Base-by-base conservation (phyloP, 2,329 filamentous ascomycete species). In the Huntiella bhutanensis region DNA sequence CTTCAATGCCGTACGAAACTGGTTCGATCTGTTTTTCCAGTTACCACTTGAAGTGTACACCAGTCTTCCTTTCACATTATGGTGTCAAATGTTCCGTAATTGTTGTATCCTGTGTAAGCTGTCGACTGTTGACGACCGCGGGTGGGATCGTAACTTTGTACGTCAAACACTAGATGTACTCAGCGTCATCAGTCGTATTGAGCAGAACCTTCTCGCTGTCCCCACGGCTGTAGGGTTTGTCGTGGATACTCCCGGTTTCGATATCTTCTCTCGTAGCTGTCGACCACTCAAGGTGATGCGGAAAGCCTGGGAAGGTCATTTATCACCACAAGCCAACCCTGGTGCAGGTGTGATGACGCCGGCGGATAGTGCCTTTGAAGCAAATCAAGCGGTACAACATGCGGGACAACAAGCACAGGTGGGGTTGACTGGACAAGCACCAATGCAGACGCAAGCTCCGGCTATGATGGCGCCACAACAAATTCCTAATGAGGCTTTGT, bases 301-400 rank as follows among this genome's bases (percentile, higher is more conserved):
- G 11, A 44, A 41, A 19, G 48, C 48, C 19, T 50, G 48, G 48
- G 48, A 50, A 33, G 19, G 41, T 17, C 32, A 45, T 17, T 39
- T 59, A 55, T 45, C 61, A 56, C 17, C 56, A 54, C 53, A 61
- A 59, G 48, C 57, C 52, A 35, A 28, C 5, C 19, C 37, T 10
- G 12, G 28, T 6, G 15, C 41, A 5, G 39, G 54, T 49, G 49
- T 54, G 54, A 51, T 58, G 55, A 49, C 62, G 57, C 47, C 55
- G 54, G 49, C 55, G 54, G 44, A 59, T 45, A 50, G 56, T 57
- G 52, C 58, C 56, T 53, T 57, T 59, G 37, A 57, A 33, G 39
- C 58, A 46, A 15, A 49, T 54, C 38, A 48, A 57, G 39, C 63
- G 47, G 46, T 13, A 5, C 22, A 28, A 28, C 22, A 28, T 28